Base-by-base conservation (phyloP, 2,329 filamentous ascomycete genomes). In the Paraphaeosphaeria sporulosa region DNA sequence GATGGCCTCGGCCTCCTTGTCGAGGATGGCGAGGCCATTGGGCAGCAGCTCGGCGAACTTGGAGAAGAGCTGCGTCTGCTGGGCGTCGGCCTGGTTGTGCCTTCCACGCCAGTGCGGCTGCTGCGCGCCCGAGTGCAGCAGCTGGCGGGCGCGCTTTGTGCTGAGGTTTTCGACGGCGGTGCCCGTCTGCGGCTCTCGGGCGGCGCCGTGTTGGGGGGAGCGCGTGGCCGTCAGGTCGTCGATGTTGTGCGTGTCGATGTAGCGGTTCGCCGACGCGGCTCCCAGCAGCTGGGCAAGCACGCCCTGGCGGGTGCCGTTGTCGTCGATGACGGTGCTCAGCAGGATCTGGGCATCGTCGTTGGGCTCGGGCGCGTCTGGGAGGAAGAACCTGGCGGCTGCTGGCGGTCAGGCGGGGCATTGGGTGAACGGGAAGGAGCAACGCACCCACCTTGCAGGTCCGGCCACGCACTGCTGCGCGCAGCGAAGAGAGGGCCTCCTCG, bases 41-140 rank as follows among this genome's bases (percentile, higher is more conserved):
- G 81, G 81, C 0, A 83, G 65, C 63, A 83, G 73, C 55, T 82
- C 80, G 4, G 80, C 80, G 46, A 82, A 82, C 12, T 76, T 68
- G 27, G 78, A 76, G 55, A 82, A 82, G 46, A 82, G 77, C 4
- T 71, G 78, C 58, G 70, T 82, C 71, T 73, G 79, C 70, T 65
- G 79, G 52, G 70, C 64, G 53, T 77, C 73, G 5, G 59, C 62
- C 25, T 50, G 42, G 9, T 27, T 10, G n/a, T 19, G n/a, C 6
- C 21, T 23, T 3, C 36, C 23, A 13, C n/a, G n/a, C 23, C 32
- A 51, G 19, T 57, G 49, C 9, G 48, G n/a, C 44, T 67, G 62
- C 46, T 67, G 63, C 5, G 44, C n/a, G 21, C 61, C 51, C 0
- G 44, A 36, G 2, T 59, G 36, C 30, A 72, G 71, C 12, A 63